phyloP scores from a whole-genome alignment of 768 basidiomycete genomes.

The Lanmaoa rubissima region DNA sequence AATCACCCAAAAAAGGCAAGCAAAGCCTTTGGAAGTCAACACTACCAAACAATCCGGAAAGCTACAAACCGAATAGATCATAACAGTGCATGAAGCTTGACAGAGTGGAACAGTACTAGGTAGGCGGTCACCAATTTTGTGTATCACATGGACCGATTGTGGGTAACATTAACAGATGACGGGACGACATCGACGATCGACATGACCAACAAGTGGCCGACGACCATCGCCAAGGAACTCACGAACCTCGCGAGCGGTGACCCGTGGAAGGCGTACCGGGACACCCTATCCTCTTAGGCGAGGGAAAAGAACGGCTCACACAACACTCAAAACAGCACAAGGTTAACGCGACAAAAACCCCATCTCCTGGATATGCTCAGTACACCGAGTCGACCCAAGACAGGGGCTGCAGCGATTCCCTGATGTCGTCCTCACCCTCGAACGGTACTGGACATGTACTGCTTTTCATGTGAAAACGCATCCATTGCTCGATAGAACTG shows the following conservation, averaged over 20 bases:
- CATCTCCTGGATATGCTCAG: constrained; percentile 29
- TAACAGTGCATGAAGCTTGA: too few relatives aligned
- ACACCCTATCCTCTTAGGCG: constrained; percentile 47
- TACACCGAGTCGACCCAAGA: constrained; percentile 30
- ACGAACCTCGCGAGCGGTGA: constrained; percentile 65
- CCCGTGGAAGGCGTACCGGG: constrained; percentile 58
- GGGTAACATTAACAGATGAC: constrained; percentile 37
- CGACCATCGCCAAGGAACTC: constrained; percentile 62
- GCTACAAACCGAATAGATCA: too few relatives aligned
- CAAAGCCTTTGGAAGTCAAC: constrained; percentile 14
- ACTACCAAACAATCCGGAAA: constrained; percentile 6
- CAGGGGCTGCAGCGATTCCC: constrained; percentile 40
- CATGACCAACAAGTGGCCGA: constrained; percentile 68
- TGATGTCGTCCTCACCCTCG: constrained; percentile 7
- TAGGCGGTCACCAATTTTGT: too few relatives aligned
- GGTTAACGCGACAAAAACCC: constrained; percentile 5
- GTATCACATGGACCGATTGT: too few relatives aligned
- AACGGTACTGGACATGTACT: background rate
- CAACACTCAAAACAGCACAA: constrained; percentile 14
- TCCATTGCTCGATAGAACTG: too few relatives aligned
- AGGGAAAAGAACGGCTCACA: constrained; percentile 32
- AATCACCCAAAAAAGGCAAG: constrained; percentile 2
- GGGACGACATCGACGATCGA: constrained; percentile 47
- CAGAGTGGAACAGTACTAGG: too few relatives aligned
- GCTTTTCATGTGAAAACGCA: too few relatives aligned